Evolutionary conservation across 768 basidiomycete genomes (phyloP).

Genomic region (Lactarius trivialis): DNA sequence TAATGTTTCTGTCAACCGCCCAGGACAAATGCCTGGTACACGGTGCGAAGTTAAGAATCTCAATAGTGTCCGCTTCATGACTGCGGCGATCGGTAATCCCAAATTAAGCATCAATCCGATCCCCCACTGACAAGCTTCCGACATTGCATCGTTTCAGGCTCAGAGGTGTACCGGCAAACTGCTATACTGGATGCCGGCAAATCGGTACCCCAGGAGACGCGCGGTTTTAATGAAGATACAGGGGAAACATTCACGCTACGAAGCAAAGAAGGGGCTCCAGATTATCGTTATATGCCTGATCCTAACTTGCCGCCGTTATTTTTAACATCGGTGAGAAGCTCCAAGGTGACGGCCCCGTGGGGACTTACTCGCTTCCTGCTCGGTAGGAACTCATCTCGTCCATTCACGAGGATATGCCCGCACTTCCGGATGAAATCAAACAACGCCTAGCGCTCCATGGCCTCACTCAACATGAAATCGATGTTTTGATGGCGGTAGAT

Average conservation of each 20-base stretch:
- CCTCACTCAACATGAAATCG: slow-evolving; percentile 57
- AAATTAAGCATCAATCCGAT: neutral
- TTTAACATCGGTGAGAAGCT: slow-evolving; percentile 41
- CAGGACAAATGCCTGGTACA: slow-evolving; percentile 59
- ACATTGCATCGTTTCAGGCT: slow-evolving; percentile 40
- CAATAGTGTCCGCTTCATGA: slow-evolving; percentile 83
- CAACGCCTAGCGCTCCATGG: slow-evolving; percentile 49
- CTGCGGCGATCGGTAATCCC: slow-evolving; percentile 67
- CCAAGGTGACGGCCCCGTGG: neutral
- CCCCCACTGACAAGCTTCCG: neutral
- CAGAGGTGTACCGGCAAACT: slow-evolving; percentile 78
- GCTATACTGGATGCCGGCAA: slow-evolving; percentile 39
- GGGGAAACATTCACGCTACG: slow-evolving; percentile 78
- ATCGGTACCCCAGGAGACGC: slow-evolving; percentile 74
- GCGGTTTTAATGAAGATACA: slow-evolving; percentile 79
- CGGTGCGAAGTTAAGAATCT: slow-evolving; percentile 97
- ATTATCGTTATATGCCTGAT: slow-evolving; percentile 98
- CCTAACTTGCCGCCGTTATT: slow-evolving; percentile 79
- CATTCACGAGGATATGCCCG: slow-evolving; percentile 54
- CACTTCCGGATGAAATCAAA: slow-evolving; percentile 63
- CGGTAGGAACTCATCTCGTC: slow-evolving; percentile 55
- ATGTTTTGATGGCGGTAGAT: slow-evolving; percentile 72
- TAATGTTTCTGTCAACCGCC: slow-evolving; percentile 82
- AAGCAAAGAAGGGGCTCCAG: slow-evolving; percentile 89
- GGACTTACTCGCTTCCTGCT: neutral